Percentiles rank a stretch among this genome's conserved stretches.
phyloP scores from a whole-genome alignment of 2,329 filamentous ascomycete species.

The Kalmusia sp. region DNA sequence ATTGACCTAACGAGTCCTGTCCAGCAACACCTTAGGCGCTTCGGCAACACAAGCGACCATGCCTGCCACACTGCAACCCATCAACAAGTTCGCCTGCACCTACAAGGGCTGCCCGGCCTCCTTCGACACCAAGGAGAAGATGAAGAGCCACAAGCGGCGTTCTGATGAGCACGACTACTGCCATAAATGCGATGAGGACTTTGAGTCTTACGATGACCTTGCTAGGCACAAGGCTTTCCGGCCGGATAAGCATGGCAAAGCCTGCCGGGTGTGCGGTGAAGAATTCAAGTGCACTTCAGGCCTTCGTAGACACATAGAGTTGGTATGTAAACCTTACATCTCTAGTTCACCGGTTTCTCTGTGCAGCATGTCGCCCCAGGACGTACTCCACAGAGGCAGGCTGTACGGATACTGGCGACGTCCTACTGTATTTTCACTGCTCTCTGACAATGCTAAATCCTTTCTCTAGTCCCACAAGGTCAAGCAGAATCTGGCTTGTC shows the following conservation, averaged over 20 bases:
- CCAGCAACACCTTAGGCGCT: too few species aligned
- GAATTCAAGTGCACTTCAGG: constrained; percentile 63
- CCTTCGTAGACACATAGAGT: constrained; percentile 58
- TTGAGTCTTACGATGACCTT: constrained; percentile 52
- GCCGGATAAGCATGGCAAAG: constrained; percentile 53
- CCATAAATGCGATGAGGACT: constrained; percentile 54
- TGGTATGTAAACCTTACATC: constrained; percentile 44
- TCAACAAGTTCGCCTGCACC: constrained; percentile 49
- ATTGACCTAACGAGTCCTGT: neutral
- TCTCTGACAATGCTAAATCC: neutral
- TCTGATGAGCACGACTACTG: constrained; percentile 56
- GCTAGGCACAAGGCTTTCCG: constrained; percentile 55
- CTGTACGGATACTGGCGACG: too few species aligned
- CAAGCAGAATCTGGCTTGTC: constrained; percentile 59
- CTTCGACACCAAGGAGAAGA: constrained; percentile 55
- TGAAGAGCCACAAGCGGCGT: constrained; percentile 60
- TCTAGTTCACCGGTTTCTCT: too few species aligned
- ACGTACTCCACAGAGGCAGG: too few species aligned
- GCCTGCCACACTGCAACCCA: constrained; percentile 30
- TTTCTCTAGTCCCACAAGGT: constrained; percentile 54
- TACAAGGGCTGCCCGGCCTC: constrained; percentile 53
- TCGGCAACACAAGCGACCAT: constrained; percentile 22
- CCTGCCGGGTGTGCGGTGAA: constrained; percentile 63
- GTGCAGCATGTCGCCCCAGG: too few species aligned
- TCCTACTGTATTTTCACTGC: too few species aligned